phyloP scores from a whole-genome alignment of 441 rosid genomes.

The Kokia cookei region DNA sequence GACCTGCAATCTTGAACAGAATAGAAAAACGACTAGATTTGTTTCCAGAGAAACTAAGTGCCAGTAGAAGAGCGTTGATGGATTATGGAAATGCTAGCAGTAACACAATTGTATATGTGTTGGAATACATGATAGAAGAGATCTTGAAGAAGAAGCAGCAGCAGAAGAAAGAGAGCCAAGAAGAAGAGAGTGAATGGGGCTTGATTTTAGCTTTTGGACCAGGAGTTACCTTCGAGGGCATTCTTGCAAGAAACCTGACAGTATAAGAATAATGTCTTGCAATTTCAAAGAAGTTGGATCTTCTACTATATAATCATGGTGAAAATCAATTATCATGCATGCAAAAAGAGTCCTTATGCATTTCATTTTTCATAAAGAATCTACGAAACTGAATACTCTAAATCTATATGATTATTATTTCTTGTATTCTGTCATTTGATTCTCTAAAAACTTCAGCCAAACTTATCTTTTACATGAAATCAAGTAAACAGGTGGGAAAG shows the following conservation, averaged over 20 bases:
- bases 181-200: constrained; percentile 53
- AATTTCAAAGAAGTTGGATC: not conserved
- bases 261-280: constrained; percentile 18
- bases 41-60: constrained; percentile 62
- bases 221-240: constrained; percentile 90
- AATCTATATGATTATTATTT: not conserved
- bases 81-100: constrained; percentile 96
- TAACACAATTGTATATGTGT: constrained; percentile 79
- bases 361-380: not conserved
- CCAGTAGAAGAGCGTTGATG: constrained; percentile 83
- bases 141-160: constrained; percentile 28
- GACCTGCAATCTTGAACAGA: constrained; percentile 87
- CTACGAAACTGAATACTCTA: not conserved
- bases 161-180: constrained; percentile 1
- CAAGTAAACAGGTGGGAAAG: too few species aligned
- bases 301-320: not conserved
- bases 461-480: too few species aligned
- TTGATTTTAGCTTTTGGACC: constrained; percentile 92
- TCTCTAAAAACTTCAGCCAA: not conserved
- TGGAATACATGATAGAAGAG: constrained; percentile 88
- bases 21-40: constrained; percentile 69
- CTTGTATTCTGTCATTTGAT: not conserved
- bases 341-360: not conserved
- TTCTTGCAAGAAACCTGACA: constrained; percentile 84
- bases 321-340: not conserved